A percentile compares a stretch with the other conserved stretches of the same genome.
Evolutionary conservation across 768 basidiomycete species (phyloP).

Genomic region (Hysterangium stoloniferum): DNA sequence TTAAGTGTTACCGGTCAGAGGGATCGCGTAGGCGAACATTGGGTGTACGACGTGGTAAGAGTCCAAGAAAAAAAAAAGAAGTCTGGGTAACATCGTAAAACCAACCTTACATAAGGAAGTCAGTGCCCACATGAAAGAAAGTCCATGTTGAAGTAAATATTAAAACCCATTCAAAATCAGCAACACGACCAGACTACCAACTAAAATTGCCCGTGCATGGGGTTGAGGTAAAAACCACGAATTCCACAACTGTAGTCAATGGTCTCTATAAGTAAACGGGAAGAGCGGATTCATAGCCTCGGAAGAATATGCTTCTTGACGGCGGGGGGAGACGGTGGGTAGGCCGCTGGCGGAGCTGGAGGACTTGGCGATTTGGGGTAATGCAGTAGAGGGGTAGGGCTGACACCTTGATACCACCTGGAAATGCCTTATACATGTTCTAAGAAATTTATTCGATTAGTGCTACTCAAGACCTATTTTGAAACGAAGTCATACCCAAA

Average conservation of each 20-base stretch:
- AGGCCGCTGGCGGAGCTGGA: slow-evolving; percentile 28
- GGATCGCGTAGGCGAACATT: too few species aligned
- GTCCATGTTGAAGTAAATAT: not conserved
- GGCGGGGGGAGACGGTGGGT: slow-evolving; percentile 23
- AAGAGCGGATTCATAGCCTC: not conserved
- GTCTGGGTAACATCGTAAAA: too few species aligned
- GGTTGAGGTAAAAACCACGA: not conserved
- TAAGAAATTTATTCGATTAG: slow-evolving; percentile 9
- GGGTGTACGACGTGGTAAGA: too few species aligned
- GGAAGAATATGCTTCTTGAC: not conserved
- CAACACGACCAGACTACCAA: too few species aligned
- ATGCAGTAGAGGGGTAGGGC: slow-evolving; percentile 33
- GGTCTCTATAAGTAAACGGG: not conserved
- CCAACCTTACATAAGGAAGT: too few species aligned
- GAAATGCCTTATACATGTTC: slow-evolving; percentile 26
- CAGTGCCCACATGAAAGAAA: too few species aligned
- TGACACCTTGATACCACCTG: slow-evolving; percentile 33
- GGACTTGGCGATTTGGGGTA: slow-evolving; percentile 30
- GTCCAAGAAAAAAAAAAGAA: too few species aligned
- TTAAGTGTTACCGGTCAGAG: too few species aligned
- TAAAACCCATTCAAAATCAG: too few species aligned
- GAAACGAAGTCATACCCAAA: slow-evolving; percentile 6
- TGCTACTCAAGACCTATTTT: not conserved
- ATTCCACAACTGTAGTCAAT: not conserved
- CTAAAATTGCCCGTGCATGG: too few species aligned